A percentile compares a stretch with the other conserved stretches of the same genome.
Conservation (phyloP, 495 filamentous ascomycete species). For the Aspergillus heteromorphus region DNA sequence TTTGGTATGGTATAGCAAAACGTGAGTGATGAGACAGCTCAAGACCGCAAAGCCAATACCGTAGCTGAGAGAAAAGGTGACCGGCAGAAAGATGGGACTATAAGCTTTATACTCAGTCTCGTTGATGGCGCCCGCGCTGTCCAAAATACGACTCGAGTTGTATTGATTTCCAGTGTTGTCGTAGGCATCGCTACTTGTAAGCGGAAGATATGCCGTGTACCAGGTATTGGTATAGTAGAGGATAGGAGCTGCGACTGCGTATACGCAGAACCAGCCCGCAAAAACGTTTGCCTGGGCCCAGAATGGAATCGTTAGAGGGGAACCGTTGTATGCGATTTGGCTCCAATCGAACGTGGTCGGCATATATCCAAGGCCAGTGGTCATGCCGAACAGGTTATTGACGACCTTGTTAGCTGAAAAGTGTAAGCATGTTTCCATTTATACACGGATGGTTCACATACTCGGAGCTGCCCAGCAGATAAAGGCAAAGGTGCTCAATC, state of each 20-base stretch:
- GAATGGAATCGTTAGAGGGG: conserved; percentile 75
- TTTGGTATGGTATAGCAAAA: conserved; percentile 9
- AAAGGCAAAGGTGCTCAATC: conserved; percentile 81
- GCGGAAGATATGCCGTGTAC: conserved; percentile 73
- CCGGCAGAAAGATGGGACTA: conserved; percentile 71
- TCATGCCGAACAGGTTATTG: conserved; percentile 64
- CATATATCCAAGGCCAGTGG: conserved; percentile 79
- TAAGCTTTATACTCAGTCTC: conserved; percentile 64
- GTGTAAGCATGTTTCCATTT: background rate
- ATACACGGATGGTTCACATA: conserved; percentile 43
- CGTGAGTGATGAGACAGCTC: conserved; percentile 40
- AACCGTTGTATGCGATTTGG: conserved; percentile 85
- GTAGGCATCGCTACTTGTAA: conserved; percentile 66
- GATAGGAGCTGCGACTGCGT: conserved; percentile 77
- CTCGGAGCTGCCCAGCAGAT: conserved; percentile 81
- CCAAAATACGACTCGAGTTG: conserved; percentile 68
- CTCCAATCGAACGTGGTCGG: conserved; percentile 89
- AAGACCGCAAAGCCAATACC: conserved; percentile 74
- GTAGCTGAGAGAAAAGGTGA: conserved; percentile 73
- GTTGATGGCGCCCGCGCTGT: conserved; percentile 64
- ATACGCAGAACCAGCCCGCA: conserved; percentile 71
- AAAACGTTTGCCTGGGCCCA: conserved; percentile 89
- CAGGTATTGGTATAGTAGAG: conserved; percentile 69
- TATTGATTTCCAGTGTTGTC: conserved; percentile 73
- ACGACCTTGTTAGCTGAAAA: conserved; percentile 24